Percentiles rank a stretch among this genome's conserved stretches.
Conservation (phyloP, 164 flowering plant species). For the Pachysandra terminalis region DNA sequence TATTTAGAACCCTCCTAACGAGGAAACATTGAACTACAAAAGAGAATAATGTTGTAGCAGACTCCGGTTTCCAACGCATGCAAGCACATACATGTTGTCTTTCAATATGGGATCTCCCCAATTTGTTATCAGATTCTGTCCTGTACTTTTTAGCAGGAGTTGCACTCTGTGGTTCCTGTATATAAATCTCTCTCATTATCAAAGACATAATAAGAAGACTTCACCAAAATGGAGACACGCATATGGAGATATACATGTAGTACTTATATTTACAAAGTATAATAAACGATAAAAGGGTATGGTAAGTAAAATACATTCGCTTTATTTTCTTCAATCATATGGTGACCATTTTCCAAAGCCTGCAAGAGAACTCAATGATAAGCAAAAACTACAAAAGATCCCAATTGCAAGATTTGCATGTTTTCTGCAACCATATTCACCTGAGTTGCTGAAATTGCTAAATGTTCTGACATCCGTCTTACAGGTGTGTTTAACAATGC, state of each 20-base stretch:
- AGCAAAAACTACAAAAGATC: background rate
- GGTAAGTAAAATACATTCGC: constrained; percentile 32
- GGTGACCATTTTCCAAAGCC: constrained; percentile 77
- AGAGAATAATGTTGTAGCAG: background rate
- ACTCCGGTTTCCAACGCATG: background rate
- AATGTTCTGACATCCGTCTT: constrained; percentile 45
- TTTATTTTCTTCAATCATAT: constrained; percentile 40
- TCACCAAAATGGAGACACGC: background rate
- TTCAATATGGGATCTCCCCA: constrained; percentile 58
- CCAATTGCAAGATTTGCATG: background rate
- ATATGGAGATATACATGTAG: no score
- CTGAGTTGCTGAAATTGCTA: constrained; percentile 32
- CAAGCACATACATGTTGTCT: constrained; percentile 70
- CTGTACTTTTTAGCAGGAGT: constrained; percentile 50
- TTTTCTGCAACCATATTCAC: constrained; percentile 21
- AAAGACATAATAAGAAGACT: no score
- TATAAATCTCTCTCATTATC: no score
- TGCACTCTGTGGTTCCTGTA: constrained; percentile 63
- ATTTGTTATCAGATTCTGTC: constrained; percentile 55
- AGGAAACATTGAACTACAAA: constrained; percentile 6
- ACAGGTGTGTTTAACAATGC: constrained; percentile 46
- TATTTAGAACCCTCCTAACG: background rate
- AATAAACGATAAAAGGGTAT: background rate
- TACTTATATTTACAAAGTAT: background rate
- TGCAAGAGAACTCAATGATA: constrained; percentile 29